A percentile compares a stretch with the other conserved stretches of the same genome.
These are phyloP conservation scores for Orbilia oligospora DNA, from an alignment of 2,329 filamentous ascomycete genomes.

Conservation along the genomic window DNA sequence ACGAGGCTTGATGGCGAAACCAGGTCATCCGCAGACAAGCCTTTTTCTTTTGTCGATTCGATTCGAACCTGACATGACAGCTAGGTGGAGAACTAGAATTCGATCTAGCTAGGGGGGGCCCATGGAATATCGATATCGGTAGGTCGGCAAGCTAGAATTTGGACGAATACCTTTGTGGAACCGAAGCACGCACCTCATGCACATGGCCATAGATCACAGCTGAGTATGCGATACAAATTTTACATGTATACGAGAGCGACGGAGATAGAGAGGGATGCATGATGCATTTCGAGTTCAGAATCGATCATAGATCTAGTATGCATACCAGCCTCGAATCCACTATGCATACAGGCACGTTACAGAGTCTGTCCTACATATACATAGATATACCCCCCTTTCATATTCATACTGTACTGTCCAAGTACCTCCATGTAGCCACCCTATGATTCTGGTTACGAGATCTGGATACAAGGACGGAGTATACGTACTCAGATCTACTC, in stretches of 20 bases:
- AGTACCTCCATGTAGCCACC: too few relatives aligned
- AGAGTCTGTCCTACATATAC: not conserved
- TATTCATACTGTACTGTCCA: too few relatives aligned
- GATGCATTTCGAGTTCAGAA: not conserved
- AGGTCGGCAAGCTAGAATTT: conserved; percentile 12
- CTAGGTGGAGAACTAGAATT: conserved; percentile 18
- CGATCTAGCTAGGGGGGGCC: conserved; percentile 5
- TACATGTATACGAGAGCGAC: not conserved
- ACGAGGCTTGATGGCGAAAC: conserved; percentile 34
- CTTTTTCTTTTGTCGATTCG: conserved; percentile 9
- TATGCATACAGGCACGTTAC: not conserved
- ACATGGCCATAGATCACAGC: conserved; percentile 6
- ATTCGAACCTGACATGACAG: conserved; percentile 21
- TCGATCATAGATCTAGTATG: not conserved
- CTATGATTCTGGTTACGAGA: not conserved
- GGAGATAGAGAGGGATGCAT: not conserved
- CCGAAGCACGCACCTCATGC: conserved; percentile 13
- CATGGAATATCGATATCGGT: conserved; percentile 20
- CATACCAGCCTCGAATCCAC: too few relatives aligned
- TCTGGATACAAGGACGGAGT: not conserved
- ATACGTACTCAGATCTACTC: too few relatives aligned
- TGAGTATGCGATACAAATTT: not conserved
- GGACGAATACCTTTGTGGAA: conserved; percentile 23
- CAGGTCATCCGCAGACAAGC: conserved; percentile 29
- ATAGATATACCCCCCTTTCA: too few relatives aligned